Conservation (phyloP, 2,329 filamentous ascomycete species). For the Fusarium sp. region DNA sequence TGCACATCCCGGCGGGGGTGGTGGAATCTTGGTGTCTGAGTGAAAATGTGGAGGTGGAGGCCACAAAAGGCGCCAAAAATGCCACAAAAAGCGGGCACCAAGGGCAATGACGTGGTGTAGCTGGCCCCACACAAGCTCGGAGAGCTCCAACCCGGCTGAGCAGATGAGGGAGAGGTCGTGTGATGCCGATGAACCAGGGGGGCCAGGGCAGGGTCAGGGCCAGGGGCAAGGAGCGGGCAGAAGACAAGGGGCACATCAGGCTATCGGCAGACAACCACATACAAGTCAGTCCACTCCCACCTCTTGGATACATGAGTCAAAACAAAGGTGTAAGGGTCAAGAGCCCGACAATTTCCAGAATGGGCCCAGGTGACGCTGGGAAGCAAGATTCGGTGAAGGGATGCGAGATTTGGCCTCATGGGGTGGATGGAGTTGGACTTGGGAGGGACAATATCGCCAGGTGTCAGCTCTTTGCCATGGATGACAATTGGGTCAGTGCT, state of each 20-base stretch:
- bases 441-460: background rate
- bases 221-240: background rate
- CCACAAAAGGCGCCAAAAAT: slow-evolving; percentile 24
- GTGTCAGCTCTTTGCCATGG: background rate
- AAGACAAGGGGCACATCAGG: slow-evolving; percentile 23
- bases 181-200: slow-evolving; percentile 40
- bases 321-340: background rate
- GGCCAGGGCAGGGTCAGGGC: slow-evolving; percentile 13
- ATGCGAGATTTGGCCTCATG: slow-evolving; percentile 9
- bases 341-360: background rate
- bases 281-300: background rate
- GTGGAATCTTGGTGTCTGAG: slow-evolving; percentile 14
- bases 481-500: background rate
- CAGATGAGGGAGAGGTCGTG: slow-evolving; percentile 27
- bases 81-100: slow-evolving; percentile 15
- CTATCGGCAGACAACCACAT: slow-evolving; percentile 5
- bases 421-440: background rate
- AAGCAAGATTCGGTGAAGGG: slow-evolving; percentile 6
- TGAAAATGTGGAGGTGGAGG: slow-evolving; percentile 44
- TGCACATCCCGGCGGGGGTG: background rate
- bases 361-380: background rate
- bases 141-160: slow-evolving; percentile 40
- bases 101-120: slow-evolving; percentile 37
- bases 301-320: background rate
- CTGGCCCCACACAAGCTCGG: slow-evolving; percentile 46